These are phyloP conservation scores for Penicillium robsamsonii DNA, from an alignment of 495 filamentous ascomycete genomes.

Conservation along the genomic window DNA sequence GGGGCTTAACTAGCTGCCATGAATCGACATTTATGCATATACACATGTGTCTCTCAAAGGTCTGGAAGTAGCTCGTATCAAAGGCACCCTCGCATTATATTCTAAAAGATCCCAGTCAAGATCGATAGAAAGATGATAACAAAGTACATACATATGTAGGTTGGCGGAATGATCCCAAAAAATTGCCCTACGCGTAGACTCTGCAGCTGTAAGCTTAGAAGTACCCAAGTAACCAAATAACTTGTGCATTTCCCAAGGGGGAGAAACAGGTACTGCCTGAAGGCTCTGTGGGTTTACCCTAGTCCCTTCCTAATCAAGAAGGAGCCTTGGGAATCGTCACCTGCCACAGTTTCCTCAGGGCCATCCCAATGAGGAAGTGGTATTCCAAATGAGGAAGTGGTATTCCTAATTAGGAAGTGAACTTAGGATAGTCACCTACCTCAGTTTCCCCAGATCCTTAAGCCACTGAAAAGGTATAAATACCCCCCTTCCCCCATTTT, in stretches of 20 bases:
- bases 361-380: not conserved
- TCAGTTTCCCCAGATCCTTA: not conserved
- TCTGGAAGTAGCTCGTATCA: too few relatives aligned
- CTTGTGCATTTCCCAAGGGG: not conserved
- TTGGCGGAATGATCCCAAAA: too few relatives aligned
- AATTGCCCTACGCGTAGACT: not conserved
- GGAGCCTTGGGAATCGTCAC: not conserved
- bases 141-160: too few relatives aligned
- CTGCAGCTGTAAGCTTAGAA: not conserved
- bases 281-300: not conserved
- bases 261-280: not conserved
- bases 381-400: not conserved
- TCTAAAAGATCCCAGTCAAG: too few relatives aligned
- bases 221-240: not conserved
- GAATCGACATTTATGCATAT: too few relatives aligned
- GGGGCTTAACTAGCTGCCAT: too few relatives aligned
- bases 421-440: not conserved
- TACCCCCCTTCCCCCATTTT: not conserved
- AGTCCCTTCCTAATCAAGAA: not conserved
- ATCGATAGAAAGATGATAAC: too few relatives aligned
- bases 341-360: not conserved
- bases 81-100: too few relatives aligned
- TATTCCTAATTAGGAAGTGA: not conserved
- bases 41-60: too few relatives aligned
- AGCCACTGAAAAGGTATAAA: not conserved